Conservation (phyloP, 23 red algal genomes). For the Rhodosorus marinus region DNA sequence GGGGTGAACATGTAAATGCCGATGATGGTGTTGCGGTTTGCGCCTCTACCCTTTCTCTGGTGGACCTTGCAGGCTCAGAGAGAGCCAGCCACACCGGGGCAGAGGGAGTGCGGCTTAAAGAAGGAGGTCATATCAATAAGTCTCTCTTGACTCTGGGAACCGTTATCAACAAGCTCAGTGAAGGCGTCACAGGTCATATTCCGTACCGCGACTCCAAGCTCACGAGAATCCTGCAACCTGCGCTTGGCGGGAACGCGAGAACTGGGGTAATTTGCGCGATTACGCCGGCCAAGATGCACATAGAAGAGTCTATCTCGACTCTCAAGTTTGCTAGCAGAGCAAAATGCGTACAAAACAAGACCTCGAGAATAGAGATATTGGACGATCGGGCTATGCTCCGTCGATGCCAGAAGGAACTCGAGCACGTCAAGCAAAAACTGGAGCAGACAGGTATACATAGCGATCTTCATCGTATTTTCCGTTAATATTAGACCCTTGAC, state of each 20-base stretch:
- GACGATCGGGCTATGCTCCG: constrained; percentile 67
- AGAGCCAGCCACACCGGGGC: constrained; percentile 56
- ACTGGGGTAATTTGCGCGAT: constrained; percentile 67
- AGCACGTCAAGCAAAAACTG: neutral
- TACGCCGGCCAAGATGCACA: constrained; percentile 40
- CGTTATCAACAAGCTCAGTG: constrained; percentile 84
- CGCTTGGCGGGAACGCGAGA: constrained; percentile 83
- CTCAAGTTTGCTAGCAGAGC: constrained; percentile 90
- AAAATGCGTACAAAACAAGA: constrained; percentile 67
- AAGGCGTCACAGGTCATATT: constrained; percentile 44
- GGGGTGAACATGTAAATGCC: constrained; percentile 2
- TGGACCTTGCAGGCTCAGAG: constrained; percentile 88
- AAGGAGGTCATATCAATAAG: constrained; percentile 92
- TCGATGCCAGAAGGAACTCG: constrained; percentile 37
- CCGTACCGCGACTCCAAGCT: constrained; percentile 96
- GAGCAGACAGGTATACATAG: neutral
- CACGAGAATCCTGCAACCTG: constrained; percentile 76
- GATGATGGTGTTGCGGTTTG: constrained; percentile 37
- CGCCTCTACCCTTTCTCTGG: constrained; percentile 53
- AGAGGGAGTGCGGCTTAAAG: constrained; percentile 57
- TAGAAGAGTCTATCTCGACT: constrained; percentile 81
- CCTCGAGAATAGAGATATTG: constrained; percentile 62
- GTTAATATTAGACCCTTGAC: neutral
- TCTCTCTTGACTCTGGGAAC: constrained; percentile 71
- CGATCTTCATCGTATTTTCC: neutral